Evolutionary conservation across 768 basidiomycete genomes (phyloP), one percentile per base, ranked within the genome.

Genomic region (Calocera viscosa): DNA sequence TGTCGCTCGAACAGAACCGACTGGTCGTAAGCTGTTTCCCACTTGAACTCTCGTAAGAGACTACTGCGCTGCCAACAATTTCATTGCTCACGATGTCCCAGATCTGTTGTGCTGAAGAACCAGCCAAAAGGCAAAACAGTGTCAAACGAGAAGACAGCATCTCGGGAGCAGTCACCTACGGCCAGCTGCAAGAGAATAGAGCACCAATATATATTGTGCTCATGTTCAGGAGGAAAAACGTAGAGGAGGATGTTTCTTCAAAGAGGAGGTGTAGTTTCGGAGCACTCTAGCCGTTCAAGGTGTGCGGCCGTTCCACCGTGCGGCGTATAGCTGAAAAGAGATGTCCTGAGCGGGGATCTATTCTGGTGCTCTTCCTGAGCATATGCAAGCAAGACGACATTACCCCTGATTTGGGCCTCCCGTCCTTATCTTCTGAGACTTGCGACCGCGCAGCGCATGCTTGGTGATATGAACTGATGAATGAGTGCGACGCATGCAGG

Each of bases 11-110:
- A 66, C 22, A 66, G 49, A 34, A 53, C 19, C 8, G 30, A 19
- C 33, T 35, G 34, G 22, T 66, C 60, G 28, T 53, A 66, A 12
- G 43, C 41, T 7, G 43, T 49, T 30, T 34, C 47, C 66, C 66
- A 60, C 65, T 66, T 17, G 24, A 11, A 14, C 30, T 14, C 5
- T 28, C 26, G 24, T 40, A 34, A 64, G 3, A 28, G 14, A 16
- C 17, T 2, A 7, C 10, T 24, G 14, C 10, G 17, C 8, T 40
- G 7, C 10, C 14, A 14, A 34, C 24, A 26, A 64, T 26, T 17
- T 28, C 28, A 65, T 35, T 19, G 16, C 65, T 22, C n/a, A 66
- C 65, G 19, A 66, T 66, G n/a, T 66, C 65, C 65, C 65, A 66
- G n/a, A 66, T 66, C 39, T 33, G n/a, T 40, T 66, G 65, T 24